A percentile compares a stretch with the other conserved stretches of the same genome.
These are phyloP conservation scores for Zymoseptoria pseudotritici DNA, from an alignment of 2,329 filamentous ascomycete genomes.

Conservation along the genomic window DNA sequence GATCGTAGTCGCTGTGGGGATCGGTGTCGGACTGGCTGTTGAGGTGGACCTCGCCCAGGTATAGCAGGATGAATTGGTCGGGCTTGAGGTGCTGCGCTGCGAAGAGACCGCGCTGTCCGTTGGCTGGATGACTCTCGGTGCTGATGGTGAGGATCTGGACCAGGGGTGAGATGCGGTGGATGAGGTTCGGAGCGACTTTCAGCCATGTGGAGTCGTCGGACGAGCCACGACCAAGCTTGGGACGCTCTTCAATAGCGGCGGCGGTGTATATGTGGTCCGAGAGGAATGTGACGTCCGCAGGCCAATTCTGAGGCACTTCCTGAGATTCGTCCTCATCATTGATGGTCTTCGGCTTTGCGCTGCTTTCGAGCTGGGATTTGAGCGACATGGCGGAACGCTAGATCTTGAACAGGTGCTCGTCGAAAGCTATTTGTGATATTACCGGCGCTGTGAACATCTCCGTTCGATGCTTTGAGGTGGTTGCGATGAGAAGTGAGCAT, in stretches of 20 bases:
- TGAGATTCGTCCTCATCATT: background rate
- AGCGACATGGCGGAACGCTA: background rate
- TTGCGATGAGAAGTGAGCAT: background rate
- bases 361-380: background rate
- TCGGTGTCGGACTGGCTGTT: slow-evolving; percentile 38
- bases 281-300: slow-evolving; percentile 24
- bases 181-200: slow-evolving; percentile 15
- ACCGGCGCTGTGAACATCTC: background rate
- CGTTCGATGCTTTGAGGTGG: background rate
- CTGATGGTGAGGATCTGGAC: slow-evolving; percentile 38
- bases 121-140: slow-evolving; percentile 39
- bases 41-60: slow-evolving; percentile 43
- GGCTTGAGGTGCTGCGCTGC: slow-evolving; percentile 39
- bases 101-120: slow-evolving; percentile 43
- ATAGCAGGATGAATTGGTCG: slow-evolving; percentile 42
- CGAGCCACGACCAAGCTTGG: slow-evolving; percentile 20
- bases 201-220: slow-evolving; percentile 18
- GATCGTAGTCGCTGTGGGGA: slow-evolving; percentile 43
- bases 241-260: slow-evolving; percentile 19
- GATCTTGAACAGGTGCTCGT: background rate
- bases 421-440: background rate
- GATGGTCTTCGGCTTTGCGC: background rate
- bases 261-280: slow-evolving; percentile 24
- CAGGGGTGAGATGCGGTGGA: slow-evolving; percentile 28
- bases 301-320: slow-evolving; percentile 25